Evolutionary conservation across 345 rosid genomes (phyloP).

Genomic region (Melaleuca quinquenervia): DNA sequence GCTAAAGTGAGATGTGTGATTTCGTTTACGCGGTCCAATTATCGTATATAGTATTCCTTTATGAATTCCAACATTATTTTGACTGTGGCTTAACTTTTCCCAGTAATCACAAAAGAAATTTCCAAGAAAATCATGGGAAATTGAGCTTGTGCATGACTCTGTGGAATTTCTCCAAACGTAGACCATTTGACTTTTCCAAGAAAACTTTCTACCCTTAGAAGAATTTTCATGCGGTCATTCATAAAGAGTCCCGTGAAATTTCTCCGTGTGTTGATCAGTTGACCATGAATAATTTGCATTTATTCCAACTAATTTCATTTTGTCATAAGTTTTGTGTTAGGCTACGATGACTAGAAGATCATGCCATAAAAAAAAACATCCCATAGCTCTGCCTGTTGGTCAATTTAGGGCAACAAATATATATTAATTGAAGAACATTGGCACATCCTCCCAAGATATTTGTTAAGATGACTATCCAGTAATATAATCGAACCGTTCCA

Average conservation of each 20-base stretch:
- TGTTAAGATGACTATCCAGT: background rate
- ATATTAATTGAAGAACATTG: background rate
- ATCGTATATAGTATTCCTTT: no score
- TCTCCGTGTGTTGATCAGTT: background rate
- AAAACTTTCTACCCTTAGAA: background rate
- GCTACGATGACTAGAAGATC: background rate
- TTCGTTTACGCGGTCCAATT: no score
- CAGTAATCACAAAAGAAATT: rapidly evolving
- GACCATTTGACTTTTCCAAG: background rate
- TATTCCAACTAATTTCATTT: background rate
- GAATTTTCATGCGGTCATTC: background rate
- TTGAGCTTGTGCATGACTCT: background rate
- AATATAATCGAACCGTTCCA: rapidly evolving
- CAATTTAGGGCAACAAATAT: background rate
- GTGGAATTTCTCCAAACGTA: background rate
- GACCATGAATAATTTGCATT: background rate
- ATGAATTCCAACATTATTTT: background rate
- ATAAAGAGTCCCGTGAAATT: background rate
- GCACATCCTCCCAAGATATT: background rate
- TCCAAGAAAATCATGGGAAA: background rate
- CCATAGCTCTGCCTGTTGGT: background rate
- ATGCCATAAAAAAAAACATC: background rate
- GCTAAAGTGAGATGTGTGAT: no score
- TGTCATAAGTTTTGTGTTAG: background rate
- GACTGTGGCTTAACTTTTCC: background rate